Evolutionary conservation across 345 rosid species (phyloP).

Genomic region (Populus simonii): DNA sequence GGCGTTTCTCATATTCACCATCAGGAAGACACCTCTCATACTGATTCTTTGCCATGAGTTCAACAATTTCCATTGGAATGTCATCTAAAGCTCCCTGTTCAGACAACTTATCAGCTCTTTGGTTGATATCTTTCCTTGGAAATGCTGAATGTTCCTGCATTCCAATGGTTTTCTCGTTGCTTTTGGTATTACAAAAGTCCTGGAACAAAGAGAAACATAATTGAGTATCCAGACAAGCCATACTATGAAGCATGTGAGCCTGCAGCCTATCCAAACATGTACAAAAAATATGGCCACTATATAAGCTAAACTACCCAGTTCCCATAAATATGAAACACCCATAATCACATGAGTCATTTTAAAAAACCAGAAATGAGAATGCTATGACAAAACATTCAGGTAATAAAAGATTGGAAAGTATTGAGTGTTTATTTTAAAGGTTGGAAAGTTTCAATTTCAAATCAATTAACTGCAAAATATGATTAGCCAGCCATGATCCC

Average conservation of each 20-base stretch:
- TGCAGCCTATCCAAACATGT: neutral
- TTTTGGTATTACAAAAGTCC: constrained; percentile 49
- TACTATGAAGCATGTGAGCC: constrained; percentile 6
- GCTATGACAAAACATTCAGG: neutral
- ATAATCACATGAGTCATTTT: neutral
- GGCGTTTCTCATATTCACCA: constrained; percentile 43
- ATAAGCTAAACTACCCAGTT: neutral
- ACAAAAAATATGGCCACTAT: neutral
- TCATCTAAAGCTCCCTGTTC: constrained; percentile 69
- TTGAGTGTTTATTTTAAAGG: neutral
- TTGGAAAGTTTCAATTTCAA: neutral
- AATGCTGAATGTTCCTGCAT: constrained; percentile 30
- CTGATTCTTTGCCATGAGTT: constrained; percentile 89
- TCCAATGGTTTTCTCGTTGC: constrained; percentile 42
- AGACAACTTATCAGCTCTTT: constrained; percentile 37
- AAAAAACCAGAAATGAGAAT: neutral
- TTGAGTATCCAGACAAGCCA: constrained; percentile 13
- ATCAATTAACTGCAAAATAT: neutral
- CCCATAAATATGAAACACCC: neutral
- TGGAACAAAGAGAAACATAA: constrained; percentile 29
- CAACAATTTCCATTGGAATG: constrained; percentile 91
- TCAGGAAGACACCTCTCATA: constrained; percentile 82
- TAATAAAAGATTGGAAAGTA: neutral
- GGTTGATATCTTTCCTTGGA: constrained; percentile 30
- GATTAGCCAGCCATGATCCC: neutral